These are phyloP conservation scores for Oryza rufipogon DNA, from an alignment of 176 grass and related monocot genomes.

Conservation along the genomic window DNA sequence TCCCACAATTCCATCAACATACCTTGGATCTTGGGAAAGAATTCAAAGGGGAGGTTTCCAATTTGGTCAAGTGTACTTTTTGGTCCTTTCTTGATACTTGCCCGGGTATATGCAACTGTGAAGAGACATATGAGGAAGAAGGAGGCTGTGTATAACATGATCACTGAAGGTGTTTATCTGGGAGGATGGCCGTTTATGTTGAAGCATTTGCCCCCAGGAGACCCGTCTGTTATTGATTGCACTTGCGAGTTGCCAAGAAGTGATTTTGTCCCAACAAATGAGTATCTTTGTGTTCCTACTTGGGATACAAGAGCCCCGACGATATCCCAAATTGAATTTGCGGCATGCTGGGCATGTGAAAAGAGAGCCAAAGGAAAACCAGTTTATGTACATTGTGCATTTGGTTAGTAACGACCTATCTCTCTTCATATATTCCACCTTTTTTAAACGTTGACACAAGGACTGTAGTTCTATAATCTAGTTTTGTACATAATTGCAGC, in stretches of 20 bases:
- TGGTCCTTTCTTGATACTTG: conserved; percentile 68
- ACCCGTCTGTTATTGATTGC: conserved; percentile 80
- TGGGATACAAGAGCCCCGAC: conserved; percentile 81
- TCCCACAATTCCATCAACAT: conserved; percentile 77
- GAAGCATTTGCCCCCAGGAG: conserved; percentile 72
- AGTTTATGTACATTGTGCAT: conserved; percentile 86
- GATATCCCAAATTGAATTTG: conserved; percentile 73
- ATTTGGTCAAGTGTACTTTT: conserved; percentile 76
- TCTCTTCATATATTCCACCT: background rate
- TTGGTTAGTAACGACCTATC: conserved; percentile 54
- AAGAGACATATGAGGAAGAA: conserved; percentile 82
- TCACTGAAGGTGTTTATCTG: conserved; percentile 60
- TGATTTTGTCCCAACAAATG: conserved; percentile 50
- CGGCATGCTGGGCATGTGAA: conserved; percentile 65
- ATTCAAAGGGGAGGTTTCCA: conserved; percentile 59
- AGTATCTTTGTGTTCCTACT: conserved; percentile 77
- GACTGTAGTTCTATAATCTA: background rate
- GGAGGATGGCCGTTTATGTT: conserved; percentile 68
- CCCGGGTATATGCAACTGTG: conserved; percentile 57
- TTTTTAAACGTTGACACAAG: background rate
- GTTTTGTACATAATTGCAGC: background rate
- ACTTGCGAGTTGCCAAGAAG: conserved; percentile 82
- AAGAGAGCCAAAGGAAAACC: conserved; percentile 71
- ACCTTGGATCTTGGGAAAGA: conserved; percentile 89
- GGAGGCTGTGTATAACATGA: conserved; percentile 68